Evolutionary conservation across 495 filamentous ascomycete species (phyloP).

Genomic region (Sordaria brevicollis): DNA sequence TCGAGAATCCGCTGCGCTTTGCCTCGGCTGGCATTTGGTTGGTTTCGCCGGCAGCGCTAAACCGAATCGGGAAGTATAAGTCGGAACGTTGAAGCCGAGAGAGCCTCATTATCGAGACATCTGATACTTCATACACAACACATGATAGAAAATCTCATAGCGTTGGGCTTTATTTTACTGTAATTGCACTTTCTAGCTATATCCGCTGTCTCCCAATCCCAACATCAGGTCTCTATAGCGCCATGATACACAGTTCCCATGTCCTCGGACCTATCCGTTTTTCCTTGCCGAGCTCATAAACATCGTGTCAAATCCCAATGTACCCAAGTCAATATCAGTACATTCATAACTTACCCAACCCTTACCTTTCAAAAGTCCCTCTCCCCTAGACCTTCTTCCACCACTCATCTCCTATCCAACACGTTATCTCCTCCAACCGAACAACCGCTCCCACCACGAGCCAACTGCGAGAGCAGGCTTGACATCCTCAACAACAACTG

Average conservation of each 20-base stretch:
- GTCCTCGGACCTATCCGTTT: background rate
- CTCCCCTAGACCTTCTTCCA: background rate
- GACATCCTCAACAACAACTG: slow-evolving; percentile 7
- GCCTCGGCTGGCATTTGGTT: background rate
- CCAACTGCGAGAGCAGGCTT: slow-evolving; percentile 6
- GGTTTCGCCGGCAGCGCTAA: background rate
- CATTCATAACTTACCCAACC: background rate
- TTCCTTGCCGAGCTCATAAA: background rate
- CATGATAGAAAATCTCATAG: background rate
- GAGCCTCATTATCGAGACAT: background rate
- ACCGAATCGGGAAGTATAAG: background rate
- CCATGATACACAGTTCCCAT: background rate
- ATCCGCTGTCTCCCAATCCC: background rate
- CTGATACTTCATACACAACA: background rate
- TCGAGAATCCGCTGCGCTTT: background rate
- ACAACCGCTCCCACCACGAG: slow-evolving; percentile 32
- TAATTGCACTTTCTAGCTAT: background rate
- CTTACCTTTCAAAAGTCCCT: background rate
- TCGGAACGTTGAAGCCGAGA: background rate
- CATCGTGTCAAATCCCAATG: background rate
- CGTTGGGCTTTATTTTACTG: background rate
- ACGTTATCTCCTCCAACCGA: background rate
- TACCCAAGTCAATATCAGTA: background rate
- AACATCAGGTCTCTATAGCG: background rate
- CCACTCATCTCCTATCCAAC: background rate